Conservation (phyloP, 2,329 filamentous ascomycete species). For the Alternaria conjuncta region DNA sequence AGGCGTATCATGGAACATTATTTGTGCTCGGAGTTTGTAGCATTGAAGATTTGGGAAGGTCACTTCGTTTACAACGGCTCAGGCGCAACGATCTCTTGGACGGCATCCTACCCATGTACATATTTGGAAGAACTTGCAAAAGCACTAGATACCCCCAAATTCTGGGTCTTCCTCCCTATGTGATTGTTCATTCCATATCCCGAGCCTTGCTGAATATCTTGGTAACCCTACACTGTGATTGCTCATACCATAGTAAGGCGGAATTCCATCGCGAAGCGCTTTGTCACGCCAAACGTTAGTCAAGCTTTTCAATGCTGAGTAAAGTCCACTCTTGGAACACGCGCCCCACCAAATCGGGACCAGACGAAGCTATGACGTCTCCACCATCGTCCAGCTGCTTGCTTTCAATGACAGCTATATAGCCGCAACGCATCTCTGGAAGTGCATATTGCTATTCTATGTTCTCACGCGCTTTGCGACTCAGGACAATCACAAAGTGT, state of each 20-base stretch:
- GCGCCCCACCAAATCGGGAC: constrained; percentile 14
- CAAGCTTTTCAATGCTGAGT: constrained; percentile 42
- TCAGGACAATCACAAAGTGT: constrained; percentile 19
- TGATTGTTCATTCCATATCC: neutral
- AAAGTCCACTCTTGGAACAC: constrained; percentile 19
- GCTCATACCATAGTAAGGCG: neutral
- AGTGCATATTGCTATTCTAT: constrained; percentile 11
- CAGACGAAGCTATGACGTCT: constrained; percentile 27
- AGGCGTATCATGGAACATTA: neutral
- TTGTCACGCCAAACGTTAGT: constrained; percentile 21
- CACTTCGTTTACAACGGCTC: neutral
- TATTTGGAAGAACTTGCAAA: neutral
- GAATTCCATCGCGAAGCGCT: constrained; percentile 2
- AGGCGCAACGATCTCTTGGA: neutral
- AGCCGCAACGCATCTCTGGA: constrained; percentile 4
- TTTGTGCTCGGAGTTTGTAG: neutral
- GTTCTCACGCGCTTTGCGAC: constrained; percentile 23
- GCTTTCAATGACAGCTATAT: constrained; percentile 32
- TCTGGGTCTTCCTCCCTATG: neutral
- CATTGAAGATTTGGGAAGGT: neutral
- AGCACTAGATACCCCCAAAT: constrained; percentile 22
- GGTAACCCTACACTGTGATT: neutral
- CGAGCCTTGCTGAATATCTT: neutral
- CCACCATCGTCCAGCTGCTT: constrained; percentile 12
- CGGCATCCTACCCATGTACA: neutral